Evolutionary conservation across 805 yeast genomes (phyloP), one percentile per base, ranked within the genome.

Genomic region (Zygotorulaspora sp.): DNA sequence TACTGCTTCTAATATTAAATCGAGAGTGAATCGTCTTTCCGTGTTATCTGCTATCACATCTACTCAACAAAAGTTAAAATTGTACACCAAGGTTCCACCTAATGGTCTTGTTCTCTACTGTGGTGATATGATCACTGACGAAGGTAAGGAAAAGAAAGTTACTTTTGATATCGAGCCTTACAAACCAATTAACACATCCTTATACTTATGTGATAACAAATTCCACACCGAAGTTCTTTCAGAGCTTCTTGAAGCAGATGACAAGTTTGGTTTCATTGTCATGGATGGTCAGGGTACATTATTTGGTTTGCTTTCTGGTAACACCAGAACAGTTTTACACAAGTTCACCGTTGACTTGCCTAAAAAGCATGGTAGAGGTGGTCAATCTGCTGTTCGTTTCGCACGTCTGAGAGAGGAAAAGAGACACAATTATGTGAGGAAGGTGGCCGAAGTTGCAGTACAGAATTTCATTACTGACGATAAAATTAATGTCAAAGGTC

Each of bases 301-400:
- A 50, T 92, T 92, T 54, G 99, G 99, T 67, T 75, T 94, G 13
- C 78, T 92, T 39, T 80, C 94, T 30, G 99, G 99, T 64, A 92
- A 92, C 70, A 89, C 96, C 32, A 83, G 98, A 72, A 96, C 92
- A 47, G 86, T 92, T 30, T 72, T 92, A 59, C 96, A 90, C 67
- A 92, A 92, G 67, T 92, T 92, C 68, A 83, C 88, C 2, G 99
- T 92, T 40, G 99, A 92, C 66, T 74, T 92, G 56, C 99, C 99
- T 56, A 92, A 92, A 74, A 92, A 92, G 86, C 98, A 92, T 74
- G 98, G 98, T 59, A 84, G 98, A 77, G 98, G 98, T 84, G 98
- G 98, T 83, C 98, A 92, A 72, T 92, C 99, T 47, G 98, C 99
- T 30, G 63, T 92, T 53, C 97, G 99, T 86, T 92, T 92, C 74